Evolutionary conservation across 169 alveolate species (phyloP).

Genomic region (Plasmodium gaboni): DNA sequence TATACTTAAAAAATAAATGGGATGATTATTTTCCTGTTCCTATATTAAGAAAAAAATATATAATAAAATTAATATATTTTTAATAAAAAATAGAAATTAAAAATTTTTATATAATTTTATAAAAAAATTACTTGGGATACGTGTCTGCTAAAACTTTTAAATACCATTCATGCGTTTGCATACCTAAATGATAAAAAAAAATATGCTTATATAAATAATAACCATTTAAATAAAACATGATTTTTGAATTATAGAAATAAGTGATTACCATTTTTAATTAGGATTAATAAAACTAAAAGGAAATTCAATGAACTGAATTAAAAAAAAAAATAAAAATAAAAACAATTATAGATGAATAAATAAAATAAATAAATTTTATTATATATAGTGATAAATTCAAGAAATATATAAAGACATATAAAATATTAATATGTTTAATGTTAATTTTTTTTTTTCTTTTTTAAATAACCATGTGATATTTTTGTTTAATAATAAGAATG

Average conservation of each 20-base stretch:
- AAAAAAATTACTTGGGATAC: conserved; percentile 76
- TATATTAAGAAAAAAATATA: conserved; percentile 16
- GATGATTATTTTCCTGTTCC: conserved; percentile 22
- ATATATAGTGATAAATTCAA: not conserved
- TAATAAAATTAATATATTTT: conserved; percentile 31
- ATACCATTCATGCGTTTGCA: conserved; percentile 78
- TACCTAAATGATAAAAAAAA: conserved; percentile 27
- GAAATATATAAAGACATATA: not conserved
- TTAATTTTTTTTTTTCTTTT: not conserved
- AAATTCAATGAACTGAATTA: conserved; percentile 20
- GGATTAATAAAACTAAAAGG: conserved; percentile 23
- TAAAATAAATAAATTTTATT: not conserved
- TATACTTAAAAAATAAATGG: conserved; percentile 39
- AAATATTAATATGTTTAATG: not conserved
- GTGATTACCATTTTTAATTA: conserved; percentile 48
- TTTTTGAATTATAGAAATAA: not conserved
- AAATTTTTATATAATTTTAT: conserved; percentile 73
- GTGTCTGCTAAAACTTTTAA: conserved; percentile 55
- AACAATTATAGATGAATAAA: not conserved
- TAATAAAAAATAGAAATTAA: conserved; percentile 1
- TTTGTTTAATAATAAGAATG: conserved; percentile 74
- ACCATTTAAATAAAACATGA: not conserved
- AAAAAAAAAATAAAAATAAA: conserved; percentile 2
- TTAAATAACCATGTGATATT: conserved; percentile 47
- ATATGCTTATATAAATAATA: not conserved